phyloP scores from a whole-genome alignment of 2,329 filamentous ascomycete species.

The Beauveria brongniartii region DNA sequence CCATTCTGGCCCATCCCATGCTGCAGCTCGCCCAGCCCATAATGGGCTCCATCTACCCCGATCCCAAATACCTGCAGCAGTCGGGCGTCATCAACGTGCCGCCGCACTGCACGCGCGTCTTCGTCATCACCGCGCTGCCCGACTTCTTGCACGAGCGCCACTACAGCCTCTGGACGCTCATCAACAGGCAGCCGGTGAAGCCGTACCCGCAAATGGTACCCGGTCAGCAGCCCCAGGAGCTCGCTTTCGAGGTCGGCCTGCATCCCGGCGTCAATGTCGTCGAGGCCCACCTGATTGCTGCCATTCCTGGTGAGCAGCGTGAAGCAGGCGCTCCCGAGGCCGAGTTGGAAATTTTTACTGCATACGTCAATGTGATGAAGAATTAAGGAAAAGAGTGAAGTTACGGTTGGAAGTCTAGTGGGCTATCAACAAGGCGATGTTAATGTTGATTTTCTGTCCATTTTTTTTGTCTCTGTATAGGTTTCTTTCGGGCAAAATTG shows the following conservation, averaged over 20 bases:
- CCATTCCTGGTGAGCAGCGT: conserved; percentile 52
- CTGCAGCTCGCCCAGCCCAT: conserved; percentile 55
- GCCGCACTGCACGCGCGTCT: conserved; percentile 58
- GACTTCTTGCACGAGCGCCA: conserved; percentile 56
- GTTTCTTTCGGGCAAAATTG: background rate
- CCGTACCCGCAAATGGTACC: conserved; percentile 38
- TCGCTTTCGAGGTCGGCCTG: conserved; percentile 68
- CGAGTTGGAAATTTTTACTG: conserved; percentile 70
- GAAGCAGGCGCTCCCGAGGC: conserved; percentile 51
- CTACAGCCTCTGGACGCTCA: conserved; percentile 67
- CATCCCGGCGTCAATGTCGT: conserved; percentile 68
- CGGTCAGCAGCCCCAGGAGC: conserved; percentile 49
- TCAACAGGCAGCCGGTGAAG: conserved; percentile 58
- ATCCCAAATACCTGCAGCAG: conserved; percentile 58
- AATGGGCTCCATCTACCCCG: conserved; percentile 56
- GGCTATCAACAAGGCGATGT: background rate
- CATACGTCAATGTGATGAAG: conserved; percentile 64
- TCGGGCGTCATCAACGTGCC: conserved; percentile 66
- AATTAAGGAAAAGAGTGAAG: conserved; percentile 20
- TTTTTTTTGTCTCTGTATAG: background rate
- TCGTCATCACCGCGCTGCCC: conserved; percentile 60
- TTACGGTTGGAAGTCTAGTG: background rate
- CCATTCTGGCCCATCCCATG: conserved; percentile 59
- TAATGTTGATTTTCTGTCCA: background rate
- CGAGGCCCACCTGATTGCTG: conserved; percentile 69